phyloP scores from a whole-genome alignment of 352 stramenopile genomes.

The Plasmopara muralis region DNA sequence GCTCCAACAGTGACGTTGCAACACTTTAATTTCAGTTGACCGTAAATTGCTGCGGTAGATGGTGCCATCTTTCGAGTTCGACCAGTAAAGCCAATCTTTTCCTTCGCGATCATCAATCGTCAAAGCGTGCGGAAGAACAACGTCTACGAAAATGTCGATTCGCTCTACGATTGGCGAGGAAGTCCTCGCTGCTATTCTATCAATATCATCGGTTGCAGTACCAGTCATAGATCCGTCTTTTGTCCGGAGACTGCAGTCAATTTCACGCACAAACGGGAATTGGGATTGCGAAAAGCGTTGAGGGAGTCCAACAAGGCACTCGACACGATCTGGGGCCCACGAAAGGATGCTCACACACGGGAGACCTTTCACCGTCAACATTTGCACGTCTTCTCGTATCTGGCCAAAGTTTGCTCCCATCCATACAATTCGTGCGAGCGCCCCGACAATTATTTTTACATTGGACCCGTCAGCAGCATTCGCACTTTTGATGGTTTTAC shows the following conservation, averaged over 20 bases:
- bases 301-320: conserved; percentile 54
- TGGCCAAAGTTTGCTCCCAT: conserved; percentile 48
- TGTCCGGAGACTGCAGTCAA: conserved; percentile 51
- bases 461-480: conserved; percentile 16
- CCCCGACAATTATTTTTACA: conserved; percentile 28
- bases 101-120: conserved; percentile 28
- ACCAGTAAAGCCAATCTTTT: conserved; percentile 58
- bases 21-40: conserved; percentile 32
- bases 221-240: conserved; percentile 42
- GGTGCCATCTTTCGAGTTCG: conserved; percentile 50
- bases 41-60: conserved; percentile 59
- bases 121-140: conserved; percentile 44
- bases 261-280: conserved; percentile 15
- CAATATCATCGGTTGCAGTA: conserved; percentile 31
- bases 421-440: conserved; percentile 43
- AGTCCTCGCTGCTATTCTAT: conserved; percentile 45
- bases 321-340: conserved; percentile 35
- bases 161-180: conserved; percentile 43
- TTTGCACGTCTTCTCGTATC: conserved; percentile 22
- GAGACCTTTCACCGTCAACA: conserved; percentile 33
- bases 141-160: conserved; percentile 29
- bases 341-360: conserved; percentile 36
- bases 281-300: conserved; percentile 16
- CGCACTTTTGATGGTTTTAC: conserved; percentile 31
- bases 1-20: conserved; percentile 42